phyloP scores from a whole-genome alignment of 176 grass and related monocot genomes.

The Avena insularis region DNA sequence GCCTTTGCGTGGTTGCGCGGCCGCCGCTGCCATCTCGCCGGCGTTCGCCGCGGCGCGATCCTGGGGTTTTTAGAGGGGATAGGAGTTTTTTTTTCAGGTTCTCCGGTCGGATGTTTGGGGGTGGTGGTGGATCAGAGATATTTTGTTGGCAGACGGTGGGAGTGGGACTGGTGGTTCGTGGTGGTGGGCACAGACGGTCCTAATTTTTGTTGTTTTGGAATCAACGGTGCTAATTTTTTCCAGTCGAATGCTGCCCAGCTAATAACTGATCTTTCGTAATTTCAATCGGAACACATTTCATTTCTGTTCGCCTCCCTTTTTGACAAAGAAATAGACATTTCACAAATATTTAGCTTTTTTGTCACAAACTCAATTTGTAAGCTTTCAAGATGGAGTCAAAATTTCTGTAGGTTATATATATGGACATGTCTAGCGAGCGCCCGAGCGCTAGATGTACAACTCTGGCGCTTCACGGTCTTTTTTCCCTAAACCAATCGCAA shows the following conservation, averaged over 20 bases:
- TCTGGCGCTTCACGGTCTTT: no score
- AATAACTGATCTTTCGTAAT: neutral
- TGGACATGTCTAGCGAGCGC: no score
- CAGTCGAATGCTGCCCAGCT: neutral
- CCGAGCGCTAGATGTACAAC: no score
- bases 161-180: no score
- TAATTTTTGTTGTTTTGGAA: no score
- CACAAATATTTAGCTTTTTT: neutral
- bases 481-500: no score
- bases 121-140: neutral
- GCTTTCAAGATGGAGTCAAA: no score
- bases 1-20: neutral
- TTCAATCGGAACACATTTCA: neutral
- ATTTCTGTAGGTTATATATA: no score
- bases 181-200: no score
- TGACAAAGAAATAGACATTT: neutral
- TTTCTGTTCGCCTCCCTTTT: neutral
- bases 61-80: neutral
- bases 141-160: neutral
- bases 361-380: neutral
- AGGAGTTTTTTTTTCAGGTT: neutral
- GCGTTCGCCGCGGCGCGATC: constrained; percentile 3
- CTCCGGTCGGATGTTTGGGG: neutral
- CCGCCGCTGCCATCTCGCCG: constrained; percentile 27
- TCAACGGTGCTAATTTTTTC: neutral